Conservation (phyloP, 345 rosid species). For the Rhizophora apiculata region DNA sequence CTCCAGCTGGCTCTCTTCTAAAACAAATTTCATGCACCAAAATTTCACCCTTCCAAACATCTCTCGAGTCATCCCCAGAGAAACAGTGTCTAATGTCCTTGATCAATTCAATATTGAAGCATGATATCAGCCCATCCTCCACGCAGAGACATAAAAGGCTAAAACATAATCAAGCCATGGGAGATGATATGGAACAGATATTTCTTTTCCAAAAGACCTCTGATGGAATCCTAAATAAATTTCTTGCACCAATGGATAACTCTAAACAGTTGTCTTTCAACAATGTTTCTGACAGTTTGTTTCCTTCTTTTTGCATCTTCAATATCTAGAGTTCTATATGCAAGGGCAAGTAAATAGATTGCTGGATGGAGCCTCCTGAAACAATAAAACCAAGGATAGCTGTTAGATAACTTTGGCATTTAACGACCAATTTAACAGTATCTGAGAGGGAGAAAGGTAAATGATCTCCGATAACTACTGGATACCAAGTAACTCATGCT, state of each 20-base stretch:
- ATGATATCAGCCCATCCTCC: constrained; percentile 2
- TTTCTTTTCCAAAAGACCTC: neutral
- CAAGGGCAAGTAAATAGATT: constrained; percentile 76
- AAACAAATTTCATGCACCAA: neutral
- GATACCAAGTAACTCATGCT: too few relatives aligned
- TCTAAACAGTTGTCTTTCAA: constrained; percentile 41
- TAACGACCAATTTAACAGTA: too few relatives aligned
- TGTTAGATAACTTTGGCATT: neutral
- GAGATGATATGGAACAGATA: neutral
- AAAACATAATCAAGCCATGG: constrained; percentile 5
- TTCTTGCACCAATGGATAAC: constrained; percentile 69
- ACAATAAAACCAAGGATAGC: constrained; percentile 7
- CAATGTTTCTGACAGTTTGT: constrained; percentile 36
- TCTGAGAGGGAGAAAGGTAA: too few relatives aligned
- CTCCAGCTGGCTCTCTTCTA: constrained; percentile 2
- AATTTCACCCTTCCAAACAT: neutral
- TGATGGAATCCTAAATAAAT: constrained; percentile 33
- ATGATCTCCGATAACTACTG: too few relatives aligned
- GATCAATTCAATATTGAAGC: neutral
- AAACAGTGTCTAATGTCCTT: neutral
- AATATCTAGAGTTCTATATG: constrained; percentile 87
- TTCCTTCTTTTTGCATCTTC: constrained; percentile 77
- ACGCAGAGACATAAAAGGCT: neutral
- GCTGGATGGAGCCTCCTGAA: constrained; percentile 95
- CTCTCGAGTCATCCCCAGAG: neutral